These are phyloP conservation scores for Ogataea saltuana DNA, from an alignment of 805 yeast genomes.

Conservation along the genomic window DNA sequence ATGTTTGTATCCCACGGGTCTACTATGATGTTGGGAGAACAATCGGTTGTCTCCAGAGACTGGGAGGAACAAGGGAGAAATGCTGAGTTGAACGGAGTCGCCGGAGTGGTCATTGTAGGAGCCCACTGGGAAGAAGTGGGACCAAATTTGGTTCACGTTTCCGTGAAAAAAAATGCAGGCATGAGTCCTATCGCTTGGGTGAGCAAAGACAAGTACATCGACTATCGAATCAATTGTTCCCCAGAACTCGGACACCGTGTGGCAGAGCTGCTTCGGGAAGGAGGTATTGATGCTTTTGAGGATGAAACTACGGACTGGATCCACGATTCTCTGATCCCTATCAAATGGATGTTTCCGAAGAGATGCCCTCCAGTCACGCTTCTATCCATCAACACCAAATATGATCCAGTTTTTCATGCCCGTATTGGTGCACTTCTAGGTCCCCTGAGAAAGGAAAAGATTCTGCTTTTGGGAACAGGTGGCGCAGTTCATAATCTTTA, in stretches of 20 bases:
- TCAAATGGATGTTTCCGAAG: constrained; percentile 17
- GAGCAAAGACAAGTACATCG: constrained; percentile 5
- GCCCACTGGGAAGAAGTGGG: constrained; percentile 17
- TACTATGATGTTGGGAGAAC: constrained; percentile 16
- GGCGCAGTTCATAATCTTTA: constrained; percentile 13
- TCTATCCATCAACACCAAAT: constrained; percentile 11
- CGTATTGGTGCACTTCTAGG: constrained; percentile 9
- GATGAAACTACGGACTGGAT: constrained; percentile 16
- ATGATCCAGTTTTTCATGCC: constrained; percentile 14
- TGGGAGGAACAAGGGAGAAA: constrained; percentile 16
- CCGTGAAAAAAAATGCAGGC: constrained; percentile 10
- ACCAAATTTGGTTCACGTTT: constrained; percentile 11
- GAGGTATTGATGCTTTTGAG: constrained; percentile 12
- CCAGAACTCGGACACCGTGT: constrained; percentile 12
- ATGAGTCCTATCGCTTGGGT: constrained; percentile 16
- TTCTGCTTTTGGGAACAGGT: constrained; percentile 12
- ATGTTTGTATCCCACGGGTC: constrained; percentile 16
- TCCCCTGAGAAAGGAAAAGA: constrained; percentile 9
- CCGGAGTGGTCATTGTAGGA: constrained; percentile 13
- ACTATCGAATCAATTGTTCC: constrained; percentile 13
- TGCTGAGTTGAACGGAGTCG: constrained; percentile 11
- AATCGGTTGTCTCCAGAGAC: constrained; percentile 13
- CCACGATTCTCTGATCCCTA: constrained; percentile 15
- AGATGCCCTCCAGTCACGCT: constrained; percentile 13
- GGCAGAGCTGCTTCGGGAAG: constrained; percentile 7